Evolutionary conservation across 805 yeast genomes (phyloP).

Genomic region (Cyberlindnera maritima): DNA sequence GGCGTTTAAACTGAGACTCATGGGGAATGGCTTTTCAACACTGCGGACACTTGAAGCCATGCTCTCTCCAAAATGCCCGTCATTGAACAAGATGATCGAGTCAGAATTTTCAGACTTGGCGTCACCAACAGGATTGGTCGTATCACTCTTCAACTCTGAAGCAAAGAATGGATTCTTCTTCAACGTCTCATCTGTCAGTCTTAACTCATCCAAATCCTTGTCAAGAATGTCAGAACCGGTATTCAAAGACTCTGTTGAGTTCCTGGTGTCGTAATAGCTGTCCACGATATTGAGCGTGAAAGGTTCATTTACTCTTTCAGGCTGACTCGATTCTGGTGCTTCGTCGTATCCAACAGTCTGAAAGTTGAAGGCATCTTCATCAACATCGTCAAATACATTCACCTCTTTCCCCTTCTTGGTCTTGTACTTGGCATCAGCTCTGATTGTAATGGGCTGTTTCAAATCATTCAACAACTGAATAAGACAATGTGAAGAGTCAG

Average conservation of each 20-base stretch:
- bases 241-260: not conserved
- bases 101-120: slow-evolving; percentile 18
- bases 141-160: not conserved
- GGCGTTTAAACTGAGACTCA: slow-evolving; percentile 28
- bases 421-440: slow-evolving; percentile 58
- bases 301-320: slow-evolving; percentile 7
- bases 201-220: slow-evolving; percentile 30
- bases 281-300: slow-evolving; percentile 22
- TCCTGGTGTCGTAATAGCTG: slow-evolving; percentile 19
- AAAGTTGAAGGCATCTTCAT: slow-evolving; percentile 29
- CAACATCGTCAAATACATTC: slow-evolving; percentile 41
- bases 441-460: slow-evolving; percentile 61
- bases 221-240: slow-evolving; percentile 27
- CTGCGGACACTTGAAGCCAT: not conserved
- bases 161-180: slow-evolving; percentile 20
- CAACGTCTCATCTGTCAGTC: slow-evolving; percentile 14
- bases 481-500: slow-evolving; percentile 79
- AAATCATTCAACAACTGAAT: slow-evolving; percentile 67
- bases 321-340: not conserved
- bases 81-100: slow-evolving; percentile 24
- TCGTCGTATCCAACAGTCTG: not conserved
- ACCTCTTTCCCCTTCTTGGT: slow-evolving; percentile 29
- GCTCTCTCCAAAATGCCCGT: slow-evolving; percentile 24
- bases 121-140: slow-evolving; percentile 2
- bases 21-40: slow-evolving; percentile 13